Percentiles rank a stretch among this genome's conserved stretches.
These are phyloP conservation scores for Ophiostoma perfectum DNA, from an alignment of 2,329 filamentous ascomycete species.

Conservation along the genomic window DNA sequence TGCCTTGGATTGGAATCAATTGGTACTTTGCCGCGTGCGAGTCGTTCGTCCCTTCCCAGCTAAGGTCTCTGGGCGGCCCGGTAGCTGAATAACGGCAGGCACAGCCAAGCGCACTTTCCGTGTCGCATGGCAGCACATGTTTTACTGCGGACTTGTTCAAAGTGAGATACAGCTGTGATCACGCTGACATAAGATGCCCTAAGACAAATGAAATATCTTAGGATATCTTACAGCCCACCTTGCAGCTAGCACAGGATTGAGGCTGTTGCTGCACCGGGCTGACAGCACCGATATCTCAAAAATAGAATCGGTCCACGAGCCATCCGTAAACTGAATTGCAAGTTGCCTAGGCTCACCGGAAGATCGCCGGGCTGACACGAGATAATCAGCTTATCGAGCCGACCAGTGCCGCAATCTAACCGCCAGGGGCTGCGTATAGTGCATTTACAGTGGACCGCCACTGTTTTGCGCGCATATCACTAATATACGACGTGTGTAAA, in stretches of 20 bases:
- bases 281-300: not conserved
- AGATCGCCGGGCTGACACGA: not conserved
- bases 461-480: constrained; percentile 2
- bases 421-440: not conserved
- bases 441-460: constrained; percentile 18
- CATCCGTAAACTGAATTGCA: not conserved
- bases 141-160: not conserved
- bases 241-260: not conserved
- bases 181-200: not conserved
- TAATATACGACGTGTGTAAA: not conserved
- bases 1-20: not conserved
- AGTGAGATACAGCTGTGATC: not conserved
- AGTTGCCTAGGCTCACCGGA: not conserved
- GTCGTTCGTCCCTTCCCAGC: not conserved
- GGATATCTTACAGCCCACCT: not conserved
- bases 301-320: not conserved
- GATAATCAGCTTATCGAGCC: constrained; percentile 3
- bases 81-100: constrained; percentile 2
- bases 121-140: not conserved
- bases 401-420: constrained; percentile 7
- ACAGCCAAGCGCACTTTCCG: not conserved
- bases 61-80: not conserved
- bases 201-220: not conserved
- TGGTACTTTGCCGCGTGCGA: not conserved
- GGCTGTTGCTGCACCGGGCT: constrained; percentile 13